phyloP scores from a whole-genome alignment of 495 filamentous ascomycete species.

The Neurospora sp. region DNA sequence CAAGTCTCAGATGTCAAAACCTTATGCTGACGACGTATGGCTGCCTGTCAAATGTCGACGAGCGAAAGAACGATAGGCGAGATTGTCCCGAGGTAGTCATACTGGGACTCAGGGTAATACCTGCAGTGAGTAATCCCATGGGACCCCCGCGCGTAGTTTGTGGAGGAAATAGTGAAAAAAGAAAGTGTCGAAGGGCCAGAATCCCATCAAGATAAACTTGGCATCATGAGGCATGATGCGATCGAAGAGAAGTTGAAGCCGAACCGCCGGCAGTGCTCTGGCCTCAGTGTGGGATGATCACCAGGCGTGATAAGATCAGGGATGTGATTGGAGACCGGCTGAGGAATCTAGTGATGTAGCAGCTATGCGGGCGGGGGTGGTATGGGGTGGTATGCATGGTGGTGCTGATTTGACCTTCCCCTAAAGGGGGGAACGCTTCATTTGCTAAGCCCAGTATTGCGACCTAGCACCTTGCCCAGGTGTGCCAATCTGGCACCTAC shows the following conservation, averaged over 20 bases:
- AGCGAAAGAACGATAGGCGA: not conserved
- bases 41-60: not conserved
- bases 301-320: not conserved
- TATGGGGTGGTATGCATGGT: not conserved
- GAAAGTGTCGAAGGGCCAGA: not conserved
- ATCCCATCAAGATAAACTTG: not conserved
- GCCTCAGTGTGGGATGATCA: not conserved
- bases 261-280: not conserved
- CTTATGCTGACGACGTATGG: not conserved
- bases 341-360: slow-evolving; percentile 11
- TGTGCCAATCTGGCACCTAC: not conserved
- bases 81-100: not conserved
- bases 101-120: not conserved
- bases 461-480: not conserved
- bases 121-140: not conserved
- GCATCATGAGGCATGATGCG: not conserved
- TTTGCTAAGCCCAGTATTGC: not conserved
- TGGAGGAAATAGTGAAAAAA: not conserved
- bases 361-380: slow-evolving; percentile 3
- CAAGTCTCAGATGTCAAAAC: not conserved
- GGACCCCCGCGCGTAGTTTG: not conserved
- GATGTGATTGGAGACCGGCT: not conserved
- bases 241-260: not conserved
- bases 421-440: not conserved
- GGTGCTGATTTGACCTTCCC: not conserved